phyloP scores from a whole-genome alignment of 2,329 filamentous ascomycete species.

The Teratosphaeria viscida region DNA sequence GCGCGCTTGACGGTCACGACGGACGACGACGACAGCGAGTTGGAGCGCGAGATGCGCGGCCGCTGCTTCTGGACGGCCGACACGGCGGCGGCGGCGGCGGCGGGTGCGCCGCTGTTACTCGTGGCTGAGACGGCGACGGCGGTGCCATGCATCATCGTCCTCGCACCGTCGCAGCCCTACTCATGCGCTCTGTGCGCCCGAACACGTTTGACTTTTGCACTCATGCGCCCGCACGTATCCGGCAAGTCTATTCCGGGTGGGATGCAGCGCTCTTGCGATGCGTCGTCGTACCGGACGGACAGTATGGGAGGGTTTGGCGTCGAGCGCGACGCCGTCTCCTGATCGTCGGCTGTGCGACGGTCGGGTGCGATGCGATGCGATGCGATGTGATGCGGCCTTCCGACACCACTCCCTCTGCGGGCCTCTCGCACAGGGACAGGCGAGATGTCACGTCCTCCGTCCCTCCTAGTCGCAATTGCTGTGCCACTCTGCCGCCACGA shows the following conservation, averaged over 20 bases:
- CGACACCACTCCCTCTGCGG: neutral
- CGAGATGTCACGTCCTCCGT: neutral
- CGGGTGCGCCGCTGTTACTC: constrained; percentile 1
- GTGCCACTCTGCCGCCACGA: neutral
- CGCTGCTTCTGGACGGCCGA: constrained; percentile 8
- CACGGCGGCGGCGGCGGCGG: neutral
- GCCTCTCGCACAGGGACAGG: neutral
- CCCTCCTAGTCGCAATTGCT: neutral
- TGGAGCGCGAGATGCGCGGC: constrained; percentile 28
- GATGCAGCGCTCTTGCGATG: neutral
- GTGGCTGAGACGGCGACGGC: constrained; percentile 10
- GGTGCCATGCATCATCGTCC: constrained; percentile 11
- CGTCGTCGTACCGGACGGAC: neutral
- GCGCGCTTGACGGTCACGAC: constrained; percentile 33
- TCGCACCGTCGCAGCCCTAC: neutral
- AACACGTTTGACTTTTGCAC: constrained; percentile 4
- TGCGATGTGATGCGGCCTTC: neutral
- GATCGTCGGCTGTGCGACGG: neutral
- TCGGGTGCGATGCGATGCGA: neutral
- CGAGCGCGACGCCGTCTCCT: neutral
- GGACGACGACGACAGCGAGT: constrained; percentile 36
- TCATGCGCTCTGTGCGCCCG: constrained; percentile 5
- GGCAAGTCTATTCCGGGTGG: neutral
- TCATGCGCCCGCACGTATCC: constrained; percentile 8
- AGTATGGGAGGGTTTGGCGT: too few relatives aligned